Percentiles rank a stretch among this genome's conserved stretches.
phyloP scores from a whole-genome alignment of 768 basidiomycete species.

The Exidia glandulosa region DNA sequence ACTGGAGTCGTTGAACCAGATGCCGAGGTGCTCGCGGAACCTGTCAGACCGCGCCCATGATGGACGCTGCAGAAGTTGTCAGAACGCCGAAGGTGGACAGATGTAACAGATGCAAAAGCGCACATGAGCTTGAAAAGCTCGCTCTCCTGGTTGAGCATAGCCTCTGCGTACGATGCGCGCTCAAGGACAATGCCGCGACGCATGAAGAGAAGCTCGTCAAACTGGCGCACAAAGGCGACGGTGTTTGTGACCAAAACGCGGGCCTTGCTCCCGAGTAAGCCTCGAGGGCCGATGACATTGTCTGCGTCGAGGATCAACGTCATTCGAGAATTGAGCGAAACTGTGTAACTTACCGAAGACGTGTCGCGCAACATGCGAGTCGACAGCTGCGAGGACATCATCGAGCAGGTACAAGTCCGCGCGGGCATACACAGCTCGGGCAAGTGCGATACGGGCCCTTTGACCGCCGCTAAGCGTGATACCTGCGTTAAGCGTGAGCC shows the following conservation, averaged over 20 bases:
- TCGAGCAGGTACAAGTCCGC: conserved; percentile 89
- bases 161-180: conserved; percentile 48
- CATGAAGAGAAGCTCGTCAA: conserved; percentile 64
- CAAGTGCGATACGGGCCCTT: conserved; percentile 71
- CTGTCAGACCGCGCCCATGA: conserved; percentile 29
- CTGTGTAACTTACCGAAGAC: conserved; percentile 56
- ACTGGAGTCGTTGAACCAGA: conserved; percentile 47
- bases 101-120: conserved; percentile 19
- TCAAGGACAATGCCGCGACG: conserved; percentile 79
- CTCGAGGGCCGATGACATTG: conserved; percentile 76
- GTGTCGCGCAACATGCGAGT: conserved; percentile 81
- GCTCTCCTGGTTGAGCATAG: conserved; percentile 48
- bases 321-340: not conserved
- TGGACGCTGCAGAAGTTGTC: conserved; percentile 15
- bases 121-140: conserved; percentile 70
- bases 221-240: conserved; percentile 69
- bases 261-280: conserved; percentile 72
- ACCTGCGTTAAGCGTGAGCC: conserved; percentile 42
- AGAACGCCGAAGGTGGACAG: not conserved
- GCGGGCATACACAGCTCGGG: conserved; percentile 82
- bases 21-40: conserved; percentile 21
- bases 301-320: conserved; percentile 31
- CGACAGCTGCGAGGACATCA: conserved; percentile 79
- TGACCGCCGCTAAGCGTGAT: conserved; percentile 60
- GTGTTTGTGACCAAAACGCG: conserved; percentile 81